Base-by-base conservation (phyloP, 1,139 yeast species). In the Yamadazyma sp. region DNA sequence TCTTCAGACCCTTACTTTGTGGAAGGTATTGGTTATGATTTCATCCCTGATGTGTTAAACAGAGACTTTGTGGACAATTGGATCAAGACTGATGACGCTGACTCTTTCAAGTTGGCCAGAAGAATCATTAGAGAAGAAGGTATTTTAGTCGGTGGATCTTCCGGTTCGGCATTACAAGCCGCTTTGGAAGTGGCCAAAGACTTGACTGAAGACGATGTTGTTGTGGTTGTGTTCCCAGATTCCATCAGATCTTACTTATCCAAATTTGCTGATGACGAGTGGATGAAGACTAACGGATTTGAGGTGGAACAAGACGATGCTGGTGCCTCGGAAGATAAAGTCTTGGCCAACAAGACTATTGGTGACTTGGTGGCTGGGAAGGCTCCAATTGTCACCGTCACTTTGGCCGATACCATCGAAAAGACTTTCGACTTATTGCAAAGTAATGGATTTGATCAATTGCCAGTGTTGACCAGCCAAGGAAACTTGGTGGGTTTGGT, bases 1-100 rank as follows among this genome's bases (percentile, higher is more conserved):
- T 62, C 80, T 24, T 61, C 70, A 29, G 80, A 76, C 13, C 74
- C 80, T 15, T 87, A 87, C 67, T 78, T 86, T 57, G 95, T 87
- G 35, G 96, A 87, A 67, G 96, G 96, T 62, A 87, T 87, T 53
- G 96, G 96, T 50, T 87, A 87, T 60, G 96, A 87, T 64, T 87
- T 87, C 57, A 72, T 87, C 45, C 96, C 96, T 34, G 86, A 86
- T 39, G 95, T 85, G 18, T 74, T 87, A 56, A 70, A 82, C 57
- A 77, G 95, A 63, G 55, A 65, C 18, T 62, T 67, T 41, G 83
- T 87, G 30, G 95, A 87, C 61, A 64, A 73, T 45, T 87, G 96
- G 96, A 75, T 83, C 69, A 87, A 87, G 73, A 86, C 95, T 36
- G 90, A 84, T 50, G 96, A 87, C 58, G 74, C 82, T 44, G 90